These are phyloP conservation scores for Dorcoceras hygrometricum DNA, from an alignment of 257 asterid genomes.

Conservation along the genomic window DNA sequence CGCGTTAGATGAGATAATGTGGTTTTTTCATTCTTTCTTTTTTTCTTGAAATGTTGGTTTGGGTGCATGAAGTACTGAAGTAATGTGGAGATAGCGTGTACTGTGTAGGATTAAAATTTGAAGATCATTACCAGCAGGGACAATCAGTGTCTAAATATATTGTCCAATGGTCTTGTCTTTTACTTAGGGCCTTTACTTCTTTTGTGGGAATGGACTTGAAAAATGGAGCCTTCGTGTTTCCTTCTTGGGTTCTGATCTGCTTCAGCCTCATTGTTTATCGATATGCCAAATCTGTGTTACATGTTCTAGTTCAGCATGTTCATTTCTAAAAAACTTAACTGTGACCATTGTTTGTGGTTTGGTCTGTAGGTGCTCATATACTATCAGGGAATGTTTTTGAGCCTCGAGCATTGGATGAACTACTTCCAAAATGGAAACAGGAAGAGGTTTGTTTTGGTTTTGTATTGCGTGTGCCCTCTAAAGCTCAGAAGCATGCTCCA, in stretches of 20 bases:
- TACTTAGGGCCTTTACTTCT: background rate
- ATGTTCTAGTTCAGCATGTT: slow-evolving; percentile 10
- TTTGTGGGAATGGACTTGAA: background rate
- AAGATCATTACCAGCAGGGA: background rate
- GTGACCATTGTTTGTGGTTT: slow-evolving; percentile 17
- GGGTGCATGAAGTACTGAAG: no score
- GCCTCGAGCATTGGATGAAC: slow-evolving; percentile 92
- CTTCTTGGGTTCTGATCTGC: slow-evolving; percentile 1
- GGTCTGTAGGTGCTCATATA: slow-evolving; percentile 77
- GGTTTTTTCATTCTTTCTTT: background rate
- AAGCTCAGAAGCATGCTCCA: slow-evolving; percentile 15
- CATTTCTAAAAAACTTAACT: slow-evolving; percentile 18
- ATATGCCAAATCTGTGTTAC: slow-evolving; percentile 17
- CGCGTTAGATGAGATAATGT: background rate
- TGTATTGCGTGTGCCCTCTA: background rate
- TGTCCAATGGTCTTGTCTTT: background rate
- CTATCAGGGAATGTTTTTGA: slow-evolving; percentile 95
- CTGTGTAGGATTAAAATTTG: background rate
- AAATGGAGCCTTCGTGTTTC: slow-evolving; percentile 1
- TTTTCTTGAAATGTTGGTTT: slow-evolving; percentile 13
- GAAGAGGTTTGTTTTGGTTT: slow-evolving; percentile 56
- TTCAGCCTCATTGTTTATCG: background rate
- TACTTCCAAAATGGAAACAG: slow-evolving; percentile 81
- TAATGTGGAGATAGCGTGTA: background rate
- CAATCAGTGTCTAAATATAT: background rate